A percentile compares a stretch with the other conserved stretches of the same genome.
phyloP scores from a whole-genome alignment of 2,329 filamentous ascomycete species.

The Hirsutella rhossiliensis region DNA sequence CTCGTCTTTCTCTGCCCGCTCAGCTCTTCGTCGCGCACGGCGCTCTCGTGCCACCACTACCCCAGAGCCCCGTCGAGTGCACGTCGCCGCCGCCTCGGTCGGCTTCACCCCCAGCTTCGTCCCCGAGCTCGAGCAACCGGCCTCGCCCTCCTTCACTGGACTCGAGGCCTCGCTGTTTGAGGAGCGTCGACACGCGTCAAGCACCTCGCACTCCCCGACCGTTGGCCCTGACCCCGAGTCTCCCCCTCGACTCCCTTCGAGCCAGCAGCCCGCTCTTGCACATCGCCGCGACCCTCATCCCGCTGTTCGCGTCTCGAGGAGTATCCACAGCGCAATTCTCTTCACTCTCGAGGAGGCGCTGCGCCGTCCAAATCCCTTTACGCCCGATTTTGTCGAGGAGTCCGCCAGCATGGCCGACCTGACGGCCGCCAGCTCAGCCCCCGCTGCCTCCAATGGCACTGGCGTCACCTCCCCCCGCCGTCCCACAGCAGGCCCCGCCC shows the following conservation, averaged over 20 bases:
- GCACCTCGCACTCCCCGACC: constrained; percentile 36
- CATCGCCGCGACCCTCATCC: constrained; percentile 30
- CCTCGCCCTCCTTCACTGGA: constrained; percentile 23
- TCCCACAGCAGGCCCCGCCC: constrained; percentile 34
- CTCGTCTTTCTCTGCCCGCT: constrained; percentile 11
- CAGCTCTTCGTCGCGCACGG: constrained; percentile 36
- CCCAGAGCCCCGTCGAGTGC: constrained; percentile 29
- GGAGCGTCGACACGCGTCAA: constrained; percentile 9
- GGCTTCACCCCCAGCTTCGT: constrained; percentile 31
- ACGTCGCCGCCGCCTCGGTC: constrained; percentile 34
- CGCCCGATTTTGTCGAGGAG: constrained; percentile 74
- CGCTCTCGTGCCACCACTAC: constrained; percentile 33
- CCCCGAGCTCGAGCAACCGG: constrained; percentile 4
- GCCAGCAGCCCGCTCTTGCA: constrained; percentile 7
- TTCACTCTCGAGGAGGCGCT: constrained; percentile 87
- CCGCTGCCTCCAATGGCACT: constrained; percentile 43
- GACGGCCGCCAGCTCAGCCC: constrained; percentile 40
- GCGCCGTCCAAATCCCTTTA: constrained; percentile 71
- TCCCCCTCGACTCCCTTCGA: constrained; percentile 14
- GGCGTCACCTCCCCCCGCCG: constrained; percentile 30
- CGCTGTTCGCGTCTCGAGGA: constrained; percentile 58
- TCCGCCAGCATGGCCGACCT: constrained; percentile 88
- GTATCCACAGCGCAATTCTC: constrained; percentile 81
- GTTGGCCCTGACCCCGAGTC: constrained; percentile 30
- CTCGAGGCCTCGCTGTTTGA: constrained; percentile 22